Base-by-base conservation (phyloP, 805 yeast species). In the Candida xiaguanensis region DNA sequence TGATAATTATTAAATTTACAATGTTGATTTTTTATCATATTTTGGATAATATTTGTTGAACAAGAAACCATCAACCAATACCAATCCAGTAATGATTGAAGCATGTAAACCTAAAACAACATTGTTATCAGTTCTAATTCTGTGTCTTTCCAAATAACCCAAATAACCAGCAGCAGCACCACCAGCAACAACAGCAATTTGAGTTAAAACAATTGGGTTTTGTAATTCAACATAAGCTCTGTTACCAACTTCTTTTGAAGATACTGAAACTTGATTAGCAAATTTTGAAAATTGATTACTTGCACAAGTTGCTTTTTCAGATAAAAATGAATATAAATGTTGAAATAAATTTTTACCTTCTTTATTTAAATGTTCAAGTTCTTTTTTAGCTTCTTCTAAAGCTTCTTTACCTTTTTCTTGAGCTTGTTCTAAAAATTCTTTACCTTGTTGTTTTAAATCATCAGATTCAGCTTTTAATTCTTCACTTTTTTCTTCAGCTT, bases 201-300 rank as follows among this genome's bases (percentile, higher is more conserved):
- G 84, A 23, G 75, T 57, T 14, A 74, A 60, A 33, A 80, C 82
- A 3, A 75, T 82, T 0, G 86, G 86, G 63, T 80, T 79, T 51
- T 77, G 68, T 46, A 80, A 64, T 55, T 78, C 84, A 18, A 43
- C 42, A 25, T 39, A 43, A 14, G 62, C 51, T 28, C 44, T 47
- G 13, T 48, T 38, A 6, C 51, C 50, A 9, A 44, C 40, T 22
- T 42, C 40, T 24, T 51, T 49, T 32, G 49, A 40, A 13, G 27
- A 31, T 11, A 30, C 15, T 27, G 29, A 36, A n/a, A 46, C 36
- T 23, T 40, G 39, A 23, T 41, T 34, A 47, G 45, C 3, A 5
- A 29, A 29, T 17, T 24, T 26, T 6, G 12, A 4, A 17, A 26
- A 19, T 32, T 26, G 44, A 47, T 45, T 30, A 53, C 43, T 23